A percentile compares a stretch with the other conserved stretches of the same genome.
Evolutionary conservation across 2,329 filamentous ascomycete genomes (phyloP).

Genomic region (Alternaria rosae): DNA sequence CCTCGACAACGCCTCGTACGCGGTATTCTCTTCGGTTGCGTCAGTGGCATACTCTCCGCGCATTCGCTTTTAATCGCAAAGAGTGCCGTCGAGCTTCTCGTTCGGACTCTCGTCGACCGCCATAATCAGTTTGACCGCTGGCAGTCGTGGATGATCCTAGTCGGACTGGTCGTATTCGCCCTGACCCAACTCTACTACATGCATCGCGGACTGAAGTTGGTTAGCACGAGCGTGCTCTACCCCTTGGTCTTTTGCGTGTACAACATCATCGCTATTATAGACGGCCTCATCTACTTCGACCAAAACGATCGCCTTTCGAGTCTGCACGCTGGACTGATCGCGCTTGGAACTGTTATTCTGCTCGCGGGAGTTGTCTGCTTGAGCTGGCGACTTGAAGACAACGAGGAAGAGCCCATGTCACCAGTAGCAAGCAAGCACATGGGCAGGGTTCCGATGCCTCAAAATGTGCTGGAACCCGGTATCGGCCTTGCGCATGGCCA

Average conservation of each 20-base stretch:
- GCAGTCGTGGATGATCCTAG: constrained; percentile 91
- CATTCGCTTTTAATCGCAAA: constrained; percentile 94
- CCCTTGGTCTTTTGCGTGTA: constrained; percentile 98
- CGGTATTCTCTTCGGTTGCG: constrained; percentile 86
- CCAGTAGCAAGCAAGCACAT: constrained; percentile 46
- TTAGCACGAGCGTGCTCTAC: constrained; percentile 94
- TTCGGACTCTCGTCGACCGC: constrained; percentile 82
- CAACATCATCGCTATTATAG: constrained; percentile 97
- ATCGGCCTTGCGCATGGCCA: constrained; percentile 80
- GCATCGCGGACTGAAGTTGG: constrained; percentile 89
- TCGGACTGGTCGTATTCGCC: constrained; percentile 81
- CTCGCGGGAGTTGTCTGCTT: constrained; percentile 87
- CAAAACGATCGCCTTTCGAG: constrained; percentile 82
- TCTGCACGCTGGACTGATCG: constrained; percentile 80
- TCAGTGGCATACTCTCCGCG: constrained; percentile 89
- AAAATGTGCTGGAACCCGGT: constrained; percentile 79
- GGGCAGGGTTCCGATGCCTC: constrained; percentile 52
- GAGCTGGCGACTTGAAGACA: constrained; percentile 90
- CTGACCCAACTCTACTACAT: constrained; percentile 94
- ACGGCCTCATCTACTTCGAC: constrained; percentile 95
- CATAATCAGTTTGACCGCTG: constrained; percentile 94
- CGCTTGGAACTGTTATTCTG: constrained; percentile 84
- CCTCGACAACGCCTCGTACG: constrained; percentile 76
- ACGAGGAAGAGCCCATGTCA: constrained; percentile 64
- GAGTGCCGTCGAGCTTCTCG: constrained; percentile 92